Percentiles rank a stretch among this genome's conserved stretches.
These are phyloP conservation scores for Cladophialophora exuberans DNA, from an alignment of 2,329 filamentous ascomycete genomes.

Conservation along the genomic window DNA sequence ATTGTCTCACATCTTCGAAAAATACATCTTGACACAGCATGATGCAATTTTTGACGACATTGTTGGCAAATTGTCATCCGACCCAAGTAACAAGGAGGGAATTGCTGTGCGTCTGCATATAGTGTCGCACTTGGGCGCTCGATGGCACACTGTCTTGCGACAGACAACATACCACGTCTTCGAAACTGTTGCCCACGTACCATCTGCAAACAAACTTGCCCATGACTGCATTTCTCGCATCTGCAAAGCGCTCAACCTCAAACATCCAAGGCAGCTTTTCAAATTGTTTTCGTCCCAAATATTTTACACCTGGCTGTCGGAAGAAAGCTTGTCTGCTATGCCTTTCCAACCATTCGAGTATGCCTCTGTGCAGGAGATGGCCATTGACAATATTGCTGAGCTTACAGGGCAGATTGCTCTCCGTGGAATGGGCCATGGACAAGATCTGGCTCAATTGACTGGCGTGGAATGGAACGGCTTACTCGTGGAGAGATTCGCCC, in stretches of 20 bases:
- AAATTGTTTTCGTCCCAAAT: conserved; percentile 84
- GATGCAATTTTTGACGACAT: conserved; percentile 84
- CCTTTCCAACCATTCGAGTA: conserved; percentile 89
- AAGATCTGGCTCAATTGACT: conserved; percentile 63
- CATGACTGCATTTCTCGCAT: conserved; percentile 70
- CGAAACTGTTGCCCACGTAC: conserved; percentile 78
- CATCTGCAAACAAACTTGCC: conserved; percentile 69
- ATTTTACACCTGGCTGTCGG: conserved; percentile 85
- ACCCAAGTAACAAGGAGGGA: conserved; percentile 73
- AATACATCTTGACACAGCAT: conserved; percentile 81
- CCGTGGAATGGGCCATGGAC: conserved; percentile 69
- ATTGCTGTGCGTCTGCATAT: conserved; percentile 82
- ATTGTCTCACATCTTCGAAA: conserved; percentile 74
- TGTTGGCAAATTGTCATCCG: conserved; percentile 73
- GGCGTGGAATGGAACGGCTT: conserved; percentile 59
- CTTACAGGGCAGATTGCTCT: conserved; percentile 79
- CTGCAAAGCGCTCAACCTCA: conserved; percentile 65
- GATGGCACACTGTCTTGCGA: conserved; percentile 83
- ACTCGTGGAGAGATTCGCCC: conserved; percentile 71
- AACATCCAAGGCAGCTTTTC: conserved; percentile 73
- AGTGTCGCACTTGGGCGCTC: conserved; percentile 74
- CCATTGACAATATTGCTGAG: conserved; percentile 74
- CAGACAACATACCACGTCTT: conserved; percentile 93
- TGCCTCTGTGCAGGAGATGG: conserved; percentile 65
- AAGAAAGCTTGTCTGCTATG: conserved; percentile 68